Percentiles rank a stretch among this genome's conserved stretches.
These are phyloP conservation scores for Scutellaria baicalensis DNA, from an alignment of 257 asterid genomes.

Conservation along the genomic window DNA sequence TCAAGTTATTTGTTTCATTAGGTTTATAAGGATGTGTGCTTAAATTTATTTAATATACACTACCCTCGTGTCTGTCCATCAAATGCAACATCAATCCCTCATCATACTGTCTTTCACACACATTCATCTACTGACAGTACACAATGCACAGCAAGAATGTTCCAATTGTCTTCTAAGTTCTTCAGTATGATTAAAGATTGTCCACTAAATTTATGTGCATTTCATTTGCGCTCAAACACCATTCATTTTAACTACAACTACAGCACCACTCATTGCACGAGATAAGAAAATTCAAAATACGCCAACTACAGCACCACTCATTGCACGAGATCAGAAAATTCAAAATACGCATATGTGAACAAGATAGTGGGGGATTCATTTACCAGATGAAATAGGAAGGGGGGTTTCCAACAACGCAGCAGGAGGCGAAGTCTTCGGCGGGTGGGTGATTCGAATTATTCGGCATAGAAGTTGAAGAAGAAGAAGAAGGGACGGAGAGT, in stretches of 20 bases:
- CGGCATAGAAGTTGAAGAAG: slow-evolving; percentile 27
- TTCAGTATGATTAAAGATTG: not conserved
- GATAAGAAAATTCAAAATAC: too few species aligned
- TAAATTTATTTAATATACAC: not conserved
- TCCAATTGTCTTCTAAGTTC: not conserved
- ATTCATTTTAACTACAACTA: not conserved
- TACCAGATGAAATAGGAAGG: slow-evolving; percentile 63
- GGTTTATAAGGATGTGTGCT: too few species aligned
- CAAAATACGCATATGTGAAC: not conserved
- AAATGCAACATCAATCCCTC: not conserved
- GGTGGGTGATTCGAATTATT: slow-evolving; percentile 4
- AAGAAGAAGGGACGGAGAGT: slow-evolving; percentile 53
- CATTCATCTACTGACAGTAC: not conserved
- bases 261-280: too few species aligned
- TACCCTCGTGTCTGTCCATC: not conserved
- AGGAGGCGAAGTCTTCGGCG: slow-evolving; percentile 53
- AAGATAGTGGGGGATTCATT: not conserved
- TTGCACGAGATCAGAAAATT: not conserved
- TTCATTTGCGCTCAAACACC: not conserved
- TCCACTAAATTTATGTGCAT: not conserved
- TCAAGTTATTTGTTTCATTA: too few species aligned
- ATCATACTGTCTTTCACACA: not conserved
- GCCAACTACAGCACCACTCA: too few species aligned
- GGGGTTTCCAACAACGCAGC: slow-evolving; percentile 55
- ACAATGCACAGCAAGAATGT: not conserved